Conservation (phyloP, 23 red algal species). For the Chondrus crispus region DNA sequence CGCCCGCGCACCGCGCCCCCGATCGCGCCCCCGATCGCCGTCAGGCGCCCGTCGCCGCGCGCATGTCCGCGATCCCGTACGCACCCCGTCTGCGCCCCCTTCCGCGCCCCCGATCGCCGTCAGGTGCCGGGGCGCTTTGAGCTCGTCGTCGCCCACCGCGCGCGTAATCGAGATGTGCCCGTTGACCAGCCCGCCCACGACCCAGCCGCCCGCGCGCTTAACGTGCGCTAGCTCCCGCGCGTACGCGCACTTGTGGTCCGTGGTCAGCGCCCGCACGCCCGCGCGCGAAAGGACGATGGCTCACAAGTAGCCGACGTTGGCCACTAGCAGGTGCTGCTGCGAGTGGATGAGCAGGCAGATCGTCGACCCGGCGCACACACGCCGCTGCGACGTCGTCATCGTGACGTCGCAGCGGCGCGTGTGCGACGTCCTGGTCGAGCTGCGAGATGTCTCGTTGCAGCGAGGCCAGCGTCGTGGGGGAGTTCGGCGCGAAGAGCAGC, state of each 20-base stretch:
- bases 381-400: not conserved
- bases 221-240: conserved; percentile 9
- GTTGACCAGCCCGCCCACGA: conserved; percentile 66
- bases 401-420: too few species aligned
- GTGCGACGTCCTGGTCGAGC: too few species aligned
- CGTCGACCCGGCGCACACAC: conserved; percentile 22
- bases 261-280: not conserved
- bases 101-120: not conserved
- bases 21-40: not conserved
- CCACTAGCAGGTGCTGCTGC: not conserved
- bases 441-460: too few species aligned
- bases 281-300: not conserved
- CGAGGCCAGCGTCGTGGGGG: too few species aligned
- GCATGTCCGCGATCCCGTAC: not conserved
- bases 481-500: not conserved
- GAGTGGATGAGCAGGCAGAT: conserved; percentile 2
- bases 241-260: conserved; percentile 12
- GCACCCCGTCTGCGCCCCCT: not conserved
- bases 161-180: conserved; percentile 78
- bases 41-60: conserved; percentile 11
- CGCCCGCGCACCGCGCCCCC: too few species aligned
- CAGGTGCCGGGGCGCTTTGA: conserved; percentile 70
- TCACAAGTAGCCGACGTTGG: conserved; percentile 27
- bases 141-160: conserved; percentile 78
- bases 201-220: conserved; percentile 42